Base-by-base conservation (phyloP, 441 rosid genomes). In the Kokia cookei region DNA sequence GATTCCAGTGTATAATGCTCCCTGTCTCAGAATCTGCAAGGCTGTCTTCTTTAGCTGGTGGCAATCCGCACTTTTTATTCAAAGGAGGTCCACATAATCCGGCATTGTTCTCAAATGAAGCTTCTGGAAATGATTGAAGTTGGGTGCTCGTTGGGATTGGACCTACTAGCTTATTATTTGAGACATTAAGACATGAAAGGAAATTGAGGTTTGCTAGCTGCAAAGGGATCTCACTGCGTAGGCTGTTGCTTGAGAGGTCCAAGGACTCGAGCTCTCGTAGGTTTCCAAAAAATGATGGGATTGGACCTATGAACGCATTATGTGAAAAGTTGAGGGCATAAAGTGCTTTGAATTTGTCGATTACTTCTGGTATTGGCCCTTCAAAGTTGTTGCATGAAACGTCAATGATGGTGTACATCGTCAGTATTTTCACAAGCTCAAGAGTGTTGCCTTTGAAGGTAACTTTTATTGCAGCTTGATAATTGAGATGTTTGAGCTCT, bases 81-180 rank as follows among this genome's bases (percentile, higher is more conserved):
- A 84, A 71, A 26, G 76, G 93, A 1, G 0, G 0, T 7, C 97
- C 97, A 50, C 94, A 89, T 12, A 88, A 69, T 43, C 82, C 75
- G 0, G 0, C 0, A 19, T 87, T 88, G 0, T 74, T 75, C 79
- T 74, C 65, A 1, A 65, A 89, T 0, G 88, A 84, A 43, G 11
- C 7, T 12, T 4, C 10, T 7, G 61, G 2, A 64, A 88, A 89
- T 19, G 89, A 58, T 29, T 0, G 48, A 88, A 50, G 13, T 64
- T 32, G 37, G 37, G 37, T 32, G 37, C 37, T 32, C 37, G 1
- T 32, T 32, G 37, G 37, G 37, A 32, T 32, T 32, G 37, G 37
- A 32, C 37, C 37, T 6, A 32, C 37, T 32, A 32, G 6, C 37
- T 29, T 29, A 29, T 29, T 29, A 29, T 29, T 29, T 29, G 32